A percentile compares a stretch with the other conserved stretches of the same genome.
Conservation (phyloP, 169 alveolate species). For the Plasmodium chabaudi region DNA sequence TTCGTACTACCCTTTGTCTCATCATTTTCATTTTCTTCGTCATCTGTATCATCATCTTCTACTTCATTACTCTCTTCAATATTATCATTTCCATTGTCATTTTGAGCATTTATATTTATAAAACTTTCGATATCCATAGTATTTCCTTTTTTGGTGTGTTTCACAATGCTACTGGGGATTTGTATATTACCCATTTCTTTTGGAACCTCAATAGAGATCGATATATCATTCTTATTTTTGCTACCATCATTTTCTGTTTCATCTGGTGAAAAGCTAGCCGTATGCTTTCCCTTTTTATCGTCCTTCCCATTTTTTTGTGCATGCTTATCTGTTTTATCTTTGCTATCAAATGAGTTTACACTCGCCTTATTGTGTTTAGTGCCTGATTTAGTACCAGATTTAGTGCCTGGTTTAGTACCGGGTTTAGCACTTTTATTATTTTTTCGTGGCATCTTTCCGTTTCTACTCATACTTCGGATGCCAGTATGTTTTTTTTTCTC, state of each 20-base stretch:
- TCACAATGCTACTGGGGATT: background rate
- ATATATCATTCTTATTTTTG: constrained; percentile 1
- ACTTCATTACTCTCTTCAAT: background rate
- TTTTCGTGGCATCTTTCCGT: background rate
- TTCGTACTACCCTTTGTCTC: background rate
- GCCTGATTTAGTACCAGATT: background rate
- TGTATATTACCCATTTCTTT: background rate
- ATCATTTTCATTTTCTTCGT: background rate
- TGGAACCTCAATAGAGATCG: constrained; percentile 29
- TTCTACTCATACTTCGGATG: background rate
- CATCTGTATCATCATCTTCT: constrained; percentile 6
- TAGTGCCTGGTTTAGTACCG: background rate
- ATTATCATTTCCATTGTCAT: background rate
- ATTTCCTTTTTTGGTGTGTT: background rate
- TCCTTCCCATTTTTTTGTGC: background rate
- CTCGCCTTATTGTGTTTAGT: too few relatives aligned
- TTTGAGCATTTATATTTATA: background rate
- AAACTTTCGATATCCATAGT: background rate
- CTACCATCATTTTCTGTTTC: constrained; percentile 6
- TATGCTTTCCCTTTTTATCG: background rate
- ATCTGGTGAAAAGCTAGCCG: background rate
- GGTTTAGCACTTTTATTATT: background rate
- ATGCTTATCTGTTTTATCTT: background rate
- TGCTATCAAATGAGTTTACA: background rate
- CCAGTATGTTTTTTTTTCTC: constrained; percentile 5